Evolutionary conservation across 345 rosid genomes (phyloP).

Genomic region (Abelmoschus esculentus): DNA sequence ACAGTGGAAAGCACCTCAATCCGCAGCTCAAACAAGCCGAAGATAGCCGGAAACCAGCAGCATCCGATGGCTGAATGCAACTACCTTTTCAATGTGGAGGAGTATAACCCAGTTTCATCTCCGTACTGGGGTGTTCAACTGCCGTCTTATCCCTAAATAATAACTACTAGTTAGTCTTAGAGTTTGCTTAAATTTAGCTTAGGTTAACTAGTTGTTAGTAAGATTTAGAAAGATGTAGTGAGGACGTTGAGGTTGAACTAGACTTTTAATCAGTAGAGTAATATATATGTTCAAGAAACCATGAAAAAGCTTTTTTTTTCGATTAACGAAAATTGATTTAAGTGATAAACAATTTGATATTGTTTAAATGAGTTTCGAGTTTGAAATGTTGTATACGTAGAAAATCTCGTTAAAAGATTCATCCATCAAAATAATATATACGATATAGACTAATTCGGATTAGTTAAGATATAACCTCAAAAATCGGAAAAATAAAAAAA

Average conservation of each 20-base stretch:
- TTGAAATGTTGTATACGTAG: no score
- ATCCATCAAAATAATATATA: no score
- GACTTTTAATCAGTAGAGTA: not conserved
- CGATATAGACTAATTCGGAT: no score
- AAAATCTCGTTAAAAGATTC: no score
- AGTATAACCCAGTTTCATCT: constrained; percentile 30
- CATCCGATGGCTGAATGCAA: constrained; percentile 29
- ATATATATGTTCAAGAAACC: not conserved
- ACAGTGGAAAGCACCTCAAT: constrained; percentile 54
- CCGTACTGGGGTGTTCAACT: constrained; percentile 30
- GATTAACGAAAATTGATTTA: no score
- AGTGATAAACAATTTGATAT: no score
- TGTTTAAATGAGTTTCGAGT: no score
- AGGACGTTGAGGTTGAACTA: not conserved
- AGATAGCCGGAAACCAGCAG: not conserved
- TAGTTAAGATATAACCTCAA: no score
- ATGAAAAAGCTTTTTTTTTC: not conserved
- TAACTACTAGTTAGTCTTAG: not conserved
- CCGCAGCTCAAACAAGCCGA: constrained; percentile 17
- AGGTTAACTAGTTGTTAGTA: not conserved
- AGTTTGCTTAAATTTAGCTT: not conserved
- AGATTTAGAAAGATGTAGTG: not conserved
- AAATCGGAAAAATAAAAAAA: no score
- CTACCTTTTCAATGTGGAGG: constrained; percentile 31
- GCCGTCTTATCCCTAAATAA: constrained; percentile 24